Evolutionary conservation across 2,329 filamentous ascomycete genomes (phyloP).

Genomic region (Clonostachys rosea): DNA sequence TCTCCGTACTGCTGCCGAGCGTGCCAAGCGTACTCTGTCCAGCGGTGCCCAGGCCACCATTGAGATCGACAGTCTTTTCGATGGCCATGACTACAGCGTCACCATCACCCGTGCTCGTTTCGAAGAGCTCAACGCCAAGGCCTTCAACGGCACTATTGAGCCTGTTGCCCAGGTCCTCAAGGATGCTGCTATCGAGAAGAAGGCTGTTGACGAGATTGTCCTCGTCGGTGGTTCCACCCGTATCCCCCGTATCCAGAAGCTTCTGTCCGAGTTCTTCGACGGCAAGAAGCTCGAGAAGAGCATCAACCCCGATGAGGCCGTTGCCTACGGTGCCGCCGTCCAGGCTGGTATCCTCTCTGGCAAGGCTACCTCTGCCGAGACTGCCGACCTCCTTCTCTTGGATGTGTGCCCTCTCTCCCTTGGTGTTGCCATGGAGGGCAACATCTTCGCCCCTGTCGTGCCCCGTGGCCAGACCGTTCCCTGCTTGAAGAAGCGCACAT

Average conservation of each 20-base stretch:
- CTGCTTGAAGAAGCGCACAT: constrained; percentile 77
- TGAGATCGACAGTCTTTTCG: constrained; percentile 97
- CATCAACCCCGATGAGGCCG: constrained; percentile 99
- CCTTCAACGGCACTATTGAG: constrained; percentile 89
- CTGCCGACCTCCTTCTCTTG: constrained; percentile 87
- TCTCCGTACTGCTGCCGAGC: constrained; percentile 96
- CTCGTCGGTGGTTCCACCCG: constrained; percentile 98
- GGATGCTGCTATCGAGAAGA: constrained; percentile 85
- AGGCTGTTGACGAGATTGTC: constrained; percentile 93
- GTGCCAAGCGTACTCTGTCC: constrained; percentile 98
- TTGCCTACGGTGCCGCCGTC: constrained; percentile 97
- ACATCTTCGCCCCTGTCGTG: constrained; percentile 96
- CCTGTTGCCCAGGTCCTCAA: constrained; percentile 96
- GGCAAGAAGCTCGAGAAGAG: constrained; percentile 99
- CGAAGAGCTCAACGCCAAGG: constrained; percentile 96
- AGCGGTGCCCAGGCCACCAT: constrained; percentile 96
- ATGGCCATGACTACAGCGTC: constrained; percentile 95
- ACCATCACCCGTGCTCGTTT: constrained; percentile 98
- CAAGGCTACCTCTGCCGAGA: constrained; percentile 94
- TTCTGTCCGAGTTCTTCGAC: constrained; percentile 97
- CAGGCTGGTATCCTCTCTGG: constrained; percentile 98
- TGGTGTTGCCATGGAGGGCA: constrained; percentile 99
- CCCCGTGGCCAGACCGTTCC: constrained; percentile 74
- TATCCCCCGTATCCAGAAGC: constrained; percentile 99
- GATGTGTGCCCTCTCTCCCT: constrained; percentile 96